These are phyloP conservation scores for Ceratocystiopsis minuta DNA, from an alignment of 2,329 filamentous ascomycete genomes.

Conservation along the genomic window DNA sequence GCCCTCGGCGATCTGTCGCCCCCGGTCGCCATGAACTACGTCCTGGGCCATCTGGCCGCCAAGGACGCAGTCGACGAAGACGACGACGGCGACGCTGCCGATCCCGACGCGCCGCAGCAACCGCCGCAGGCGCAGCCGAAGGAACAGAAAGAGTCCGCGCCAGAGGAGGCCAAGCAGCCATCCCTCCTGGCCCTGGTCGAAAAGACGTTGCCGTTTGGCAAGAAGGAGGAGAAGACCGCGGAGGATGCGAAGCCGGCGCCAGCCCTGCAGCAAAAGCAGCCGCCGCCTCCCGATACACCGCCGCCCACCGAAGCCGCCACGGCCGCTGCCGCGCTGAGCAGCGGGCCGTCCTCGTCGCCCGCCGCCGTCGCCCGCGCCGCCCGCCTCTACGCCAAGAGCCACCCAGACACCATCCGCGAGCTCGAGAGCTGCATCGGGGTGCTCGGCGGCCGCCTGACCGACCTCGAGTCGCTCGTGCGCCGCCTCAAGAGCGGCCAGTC, in stretches of 20 bases:
- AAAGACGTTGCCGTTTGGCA: background rate
- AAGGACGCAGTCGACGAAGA: constrained; percentile 19
- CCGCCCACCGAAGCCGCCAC: background rate
- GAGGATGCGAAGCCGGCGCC: background rate
- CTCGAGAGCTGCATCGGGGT: constrained; percentile 67
- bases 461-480: constrained; percentile 85
- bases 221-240: background rate
- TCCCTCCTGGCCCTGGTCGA: background rate
- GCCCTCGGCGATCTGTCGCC: constrained; percentile 73
- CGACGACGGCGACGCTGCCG: constrained; percentile 11
- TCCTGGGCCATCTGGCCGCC: constrained; percentile 60
- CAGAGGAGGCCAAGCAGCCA: background rate
- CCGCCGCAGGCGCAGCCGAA: background rate
- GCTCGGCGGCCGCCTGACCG: constrained; percentile 81
- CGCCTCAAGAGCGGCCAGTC: constrained; percentile 75
- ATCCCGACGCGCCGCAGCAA: background rate
- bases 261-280: background rate
- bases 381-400: background rate
- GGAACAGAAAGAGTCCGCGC: too few species aligned
- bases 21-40: constrained; percentile 73
- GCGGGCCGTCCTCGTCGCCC: constrained; percentile 1
- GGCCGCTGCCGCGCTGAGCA: background rate
- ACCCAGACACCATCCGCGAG: constrained; percentile 37
- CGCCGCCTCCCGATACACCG: background rate
- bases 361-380: background rate